Evolutionary conservation across 106 monocot species (phyloP), one percentile per base, ranked within the genome.

Genomic region (Acorus gramineus): DNA sequence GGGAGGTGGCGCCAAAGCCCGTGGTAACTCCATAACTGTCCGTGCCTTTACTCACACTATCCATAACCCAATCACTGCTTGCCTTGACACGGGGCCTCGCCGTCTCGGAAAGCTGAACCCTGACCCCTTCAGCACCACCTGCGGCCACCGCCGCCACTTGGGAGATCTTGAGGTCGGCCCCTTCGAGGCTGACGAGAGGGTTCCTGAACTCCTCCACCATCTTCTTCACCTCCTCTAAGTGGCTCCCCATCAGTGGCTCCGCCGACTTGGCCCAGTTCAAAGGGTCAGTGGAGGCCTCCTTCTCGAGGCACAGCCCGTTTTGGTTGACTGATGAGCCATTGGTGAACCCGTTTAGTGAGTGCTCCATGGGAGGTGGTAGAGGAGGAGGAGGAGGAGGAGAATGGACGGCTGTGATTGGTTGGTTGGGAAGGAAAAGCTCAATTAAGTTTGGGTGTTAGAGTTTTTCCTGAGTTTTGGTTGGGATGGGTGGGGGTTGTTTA

Each of bases 1-100:
- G 85, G 45, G 85, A 85, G 3, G 85, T 85, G 12, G 85, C 85
- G 5, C 85, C 86, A 14, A 86, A 86, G n/a, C 86, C 86, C 14
- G 86, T 86, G 43, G 86, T 86, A 10, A 86, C 86, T 3, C 86
- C 86, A 47, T 86, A 86, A 55, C 78, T 78, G 57, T 86, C 86
- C 6, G 78, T 81, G 6, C 86, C 86, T n/a, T 68, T 72, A 5
- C 13, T 50, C 86, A 86, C 75, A 73, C 86, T 81, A 2, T 81
- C 76, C 64, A 75, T 66, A 14, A 86, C 82, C 86, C 86, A 86
- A 1, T 86, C 76, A 53, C 86, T 86, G 59, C 86, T 86, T 4
- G 78, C 81, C 57, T 76, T 73, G 59, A 86, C 86, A 2, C 82
- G 56, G 3, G 51, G 71, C 50, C 82, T 60, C 2, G 82, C 76